Conservation (phyloP, 768 basidiomycete species). For the Russula emetica region DNA sequence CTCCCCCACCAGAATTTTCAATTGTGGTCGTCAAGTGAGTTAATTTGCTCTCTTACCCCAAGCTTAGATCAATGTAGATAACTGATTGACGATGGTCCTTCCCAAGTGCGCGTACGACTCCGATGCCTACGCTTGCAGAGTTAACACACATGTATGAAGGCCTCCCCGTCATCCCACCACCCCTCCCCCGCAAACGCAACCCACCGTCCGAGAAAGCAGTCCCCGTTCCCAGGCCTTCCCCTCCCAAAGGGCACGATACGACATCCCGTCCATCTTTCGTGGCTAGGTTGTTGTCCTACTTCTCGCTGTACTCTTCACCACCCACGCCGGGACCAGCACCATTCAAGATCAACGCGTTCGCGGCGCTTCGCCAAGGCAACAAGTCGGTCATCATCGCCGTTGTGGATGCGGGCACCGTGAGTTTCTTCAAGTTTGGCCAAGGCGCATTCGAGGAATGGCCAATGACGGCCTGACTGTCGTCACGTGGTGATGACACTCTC, state of each 20-base stretch:
- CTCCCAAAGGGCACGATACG: background rate
- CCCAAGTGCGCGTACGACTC: conserved; percentile 71
- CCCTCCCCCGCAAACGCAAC: conserved; percentile 48
- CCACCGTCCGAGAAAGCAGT: background rate
- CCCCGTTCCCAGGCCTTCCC: background rate
- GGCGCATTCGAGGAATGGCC: conserved; percentile 84
- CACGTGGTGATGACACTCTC: background rate
- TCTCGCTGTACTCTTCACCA: background rate
- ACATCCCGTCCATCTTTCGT: background rate
- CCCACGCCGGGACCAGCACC: conserved; percentile 25
- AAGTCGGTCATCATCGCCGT: conserved; percentile 81
- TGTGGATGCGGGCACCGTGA: conserved; percentile 81
- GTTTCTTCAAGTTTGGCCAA: conserved; percentile 84
- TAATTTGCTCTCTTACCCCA: background rate
- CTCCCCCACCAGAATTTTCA: conserved; percentile 79
- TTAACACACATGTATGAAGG: conserved; percentile 65
- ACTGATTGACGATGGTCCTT: background rate
- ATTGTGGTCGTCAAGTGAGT: conserved; percentile 82
- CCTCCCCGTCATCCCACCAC: conserved; percentile 59
- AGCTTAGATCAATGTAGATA: background rate
- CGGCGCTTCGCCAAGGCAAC: conserved; percentile 76
- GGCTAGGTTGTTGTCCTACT: conserved; percentile 1
- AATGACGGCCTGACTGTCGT: conserved; percentile 42
- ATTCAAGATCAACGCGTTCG: conserved; percentile 66
- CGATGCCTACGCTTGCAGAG: conserved; percentile 78